Base-by-base conservation (phyloP, 2,329 filamentous ascomycete genomes). In the Neoscytalidium dimidiatum region DNA sequence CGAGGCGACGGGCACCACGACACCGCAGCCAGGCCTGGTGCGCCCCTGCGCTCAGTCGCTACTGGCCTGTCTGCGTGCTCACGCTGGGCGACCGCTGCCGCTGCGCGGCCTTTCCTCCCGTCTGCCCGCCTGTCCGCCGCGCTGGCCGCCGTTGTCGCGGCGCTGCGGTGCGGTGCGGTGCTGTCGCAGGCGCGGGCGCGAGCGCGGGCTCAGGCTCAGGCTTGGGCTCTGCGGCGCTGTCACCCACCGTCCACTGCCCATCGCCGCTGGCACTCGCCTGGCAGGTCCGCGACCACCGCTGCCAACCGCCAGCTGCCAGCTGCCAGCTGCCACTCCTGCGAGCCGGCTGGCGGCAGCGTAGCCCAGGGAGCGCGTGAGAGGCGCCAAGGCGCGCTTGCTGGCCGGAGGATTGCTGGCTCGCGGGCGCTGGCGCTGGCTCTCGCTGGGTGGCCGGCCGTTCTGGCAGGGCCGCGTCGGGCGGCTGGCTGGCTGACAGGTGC, bases 401-500 rank as follows among this genome's bases (percentile, higher is more conserved):
- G 38, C 38, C 38, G 38, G 38, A 52, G 49, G 29, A 33, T 31
- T 28, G 48, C 14, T 17, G 43, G n/a, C n/a, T n/a, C 9, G 35
- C 35, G 35, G 35, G 35, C 35, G 35, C 8, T 3, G 35, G 3
- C 4, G 35, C n/a, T 11, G 35, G 35, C 44, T 14, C 5, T 21
- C n/a, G 44, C 44, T 21, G 44, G n/a, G 23, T 31, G 26, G 26
- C 48, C 38, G 38, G 38, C 38, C 48, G 48, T 51, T 51, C 29
- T 51, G 26, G 48, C 38, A 41, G 38, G 9, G 9, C 26, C 26
- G 26, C 23, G 14, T 31, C 49, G 49, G 21, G 51, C 52, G 38
- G 49, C 28, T 31, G 49, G 49, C 49, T 52, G 58, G 41, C 58
- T 62, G 58, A 44, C 29, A 28, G 26, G 26, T 31, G 46, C 46